A percentile compares a stretch with the other conserved stretches of the same genome.
Evolutionary conservation across 495 filamentous ascomycete species (phyloP).

Genomic region (Penicillium daleae): DNA sequence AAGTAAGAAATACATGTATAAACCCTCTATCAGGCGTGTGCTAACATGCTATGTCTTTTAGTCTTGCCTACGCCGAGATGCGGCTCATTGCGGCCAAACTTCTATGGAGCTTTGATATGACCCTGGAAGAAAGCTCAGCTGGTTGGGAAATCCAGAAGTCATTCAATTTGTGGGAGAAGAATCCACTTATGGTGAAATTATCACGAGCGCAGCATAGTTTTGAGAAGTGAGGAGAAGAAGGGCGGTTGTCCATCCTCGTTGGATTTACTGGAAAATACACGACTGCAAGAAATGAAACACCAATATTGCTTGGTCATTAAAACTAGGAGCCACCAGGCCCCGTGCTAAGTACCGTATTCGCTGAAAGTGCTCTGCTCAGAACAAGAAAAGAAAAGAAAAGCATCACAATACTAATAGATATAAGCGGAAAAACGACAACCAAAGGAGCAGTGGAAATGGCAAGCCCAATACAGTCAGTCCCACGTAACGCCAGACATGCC

Average conservation of each 20-base stretch:
- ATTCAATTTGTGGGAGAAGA: conserved; percentile 41
- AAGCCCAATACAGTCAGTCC: conserved; percentile 9
- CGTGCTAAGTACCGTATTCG: neutral
- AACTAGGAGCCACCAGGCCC: conserved; percentile 3
- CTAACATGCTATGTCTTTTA: no score
- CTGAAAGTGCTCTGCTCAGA: conserved; percentile 10
- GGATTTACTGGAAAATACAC: neutral
- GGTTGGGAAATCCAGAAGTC: conserved; percentile 44
- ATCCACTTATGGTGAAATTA: conserved; percentile 35
- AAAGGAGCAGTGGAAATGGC: conserved; percentile 11
- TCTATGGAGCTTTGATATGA: conserved; percentile 58
- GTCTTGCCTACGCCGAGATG: conserved; percentile 58
- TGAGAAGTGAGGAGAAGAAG: neutral
- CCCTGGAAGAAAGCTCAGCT: conserved; percentile 32
- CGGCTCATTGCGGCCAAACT: conserved; percentile 54
- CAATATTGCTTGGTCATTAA: conserved; percentile 9
- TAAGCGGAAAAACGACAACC: neutral
- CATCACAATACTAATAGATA: conserved; percentile 1
- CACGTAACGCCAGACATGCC: conserved; percentile 39
- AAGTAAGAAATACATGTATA: conserved; percentile 18
- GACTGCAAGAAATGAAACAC: neutral
- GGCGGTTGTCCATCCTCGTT: neutral
- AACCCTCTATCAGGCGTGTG: neutral
- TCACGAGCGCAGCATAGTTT: conserved; percentile 5
- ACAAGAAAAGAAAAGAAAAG: neutral